Evolutionary conservation across 257 asterid species (phyloP).

Genomic region (Paraleonurus japonicus): DNA sequence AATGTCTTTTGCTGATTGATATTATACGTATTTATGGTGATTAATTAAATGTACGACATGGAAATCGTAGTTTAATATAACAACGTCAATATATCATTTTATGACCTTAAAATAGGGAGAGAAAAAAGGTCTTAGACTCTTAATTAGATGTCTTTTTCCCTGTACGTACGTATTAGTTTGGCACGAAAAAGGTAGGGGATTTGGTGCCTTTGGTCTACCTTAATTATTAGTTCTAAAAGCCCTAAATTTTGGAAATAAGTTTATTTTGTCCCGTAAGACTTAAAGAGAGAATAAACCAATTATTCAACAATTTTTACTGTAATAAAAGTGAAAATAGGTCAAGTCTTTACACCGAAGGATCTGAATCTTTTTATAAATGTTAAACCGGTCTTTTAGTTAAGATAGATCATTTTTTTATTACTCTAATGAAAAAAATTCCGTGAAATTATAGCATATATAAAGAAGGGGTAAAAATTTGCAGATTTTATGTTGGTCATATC

Average conservation of each 20-base stretch:
- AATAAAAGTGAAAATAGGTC: background rate
- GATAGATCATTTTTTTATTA: no score
- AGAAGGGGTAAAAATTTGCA: no score
- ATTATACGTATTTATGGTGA: background rate
- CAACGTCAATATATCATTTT: background rate
- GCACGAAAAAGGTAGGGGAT: background rate
- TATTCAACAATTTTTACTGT: background rate
- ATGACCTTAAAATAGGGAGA: constrained; percentile 16
- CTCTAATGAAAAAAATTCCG: no score
- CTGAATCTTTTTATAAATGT: no score
- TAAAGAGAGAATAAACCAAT: background rate
- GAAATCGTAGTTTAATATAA: background rate
- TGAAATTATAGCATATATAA: no score
- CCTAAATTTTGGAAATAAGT: background rate
- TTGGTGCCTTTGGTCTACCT: constrained; percentile 6
- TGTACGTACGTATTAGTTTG: background rate
- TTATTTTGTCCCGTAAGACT: background rate
- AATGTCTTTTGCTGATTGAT: background rate
- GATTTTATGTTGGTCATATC: no score
- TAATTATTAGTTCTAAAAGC: constrained; percentile 3
- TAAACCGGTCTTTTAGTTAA: no score
- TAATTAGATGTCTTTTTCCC: background rate
- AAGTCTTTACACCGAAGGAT: no score
- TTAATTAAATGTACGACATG: constrained; percentile 12
- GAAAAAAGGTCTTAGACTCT: background rate